Conservation (phyloP, 2,329 filamentous ascomycete species). For the Hypocreales sp. region DNA sequence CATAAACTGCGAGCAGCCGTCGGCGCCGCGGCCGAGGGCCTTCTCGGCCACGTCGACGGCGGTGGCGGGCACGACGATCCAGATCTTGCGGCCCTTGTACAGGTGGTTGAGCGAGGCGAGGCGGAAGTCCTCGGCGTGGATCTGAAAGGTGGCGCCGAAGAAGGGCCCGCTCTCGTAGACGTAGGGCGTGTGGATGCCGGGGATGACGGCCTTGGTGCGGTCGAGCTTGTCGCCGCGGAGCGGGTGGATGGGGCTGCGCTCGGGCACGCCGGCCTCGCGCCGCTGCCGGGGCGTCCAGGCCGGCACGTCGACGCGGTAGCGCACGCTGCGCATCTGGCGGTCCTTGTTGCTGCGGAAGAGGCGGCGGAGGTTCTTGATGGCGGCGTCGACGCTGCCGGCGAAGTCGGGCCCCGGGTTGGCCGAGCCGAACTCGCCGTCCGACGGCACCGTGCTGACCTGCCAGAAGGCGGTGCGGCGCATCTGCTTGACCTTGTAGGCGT, state of each 20-base stretch:
- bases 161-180: constrained; percentile 22
- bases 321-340: constrained; percentile 19
- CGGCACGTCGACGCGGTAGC: constrained; percentile 22
- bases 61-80: constrained; percentile 21
- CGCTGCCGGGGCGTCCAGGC: constrained; percentile 21
- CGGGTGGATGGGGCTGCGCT: constrained; percentile 20
- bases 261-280: constrained; percentile 18
- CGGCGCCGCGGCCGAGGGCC: constrained; percentile 15
- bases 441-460: constrained; percentile 18
- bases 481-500: constrained; percentile 19
- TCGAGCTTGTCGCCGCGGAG: constrained; percentile 21
- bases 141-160: constrained; percentile 23
- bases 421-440: constrained; percentile 17
- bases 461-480: constrained; percentile 19
- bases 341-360: constrained; percentile 20
- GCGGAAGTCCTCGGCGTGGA: constrained; percentile 24
- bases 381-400: constrained; percentile 10
- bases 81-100: constrained; percentile 24
- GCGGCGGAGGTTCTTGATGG: constrained; percentile 16
- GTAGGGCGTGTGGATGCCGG: constrained; percentile 23
- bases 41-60: constrained; percentile 18
- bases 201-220: constrained; percentile 20
- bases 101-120: constrained; percentile 22
- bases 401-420: constrained; percentile 9
- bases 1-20: constrained; percentile 23